Percentiles rank a stretch among this genome's conserved stretches.
Conservation (phyloP, 768 basidiomycete genomes). For the Galerina marginata region DNA sequence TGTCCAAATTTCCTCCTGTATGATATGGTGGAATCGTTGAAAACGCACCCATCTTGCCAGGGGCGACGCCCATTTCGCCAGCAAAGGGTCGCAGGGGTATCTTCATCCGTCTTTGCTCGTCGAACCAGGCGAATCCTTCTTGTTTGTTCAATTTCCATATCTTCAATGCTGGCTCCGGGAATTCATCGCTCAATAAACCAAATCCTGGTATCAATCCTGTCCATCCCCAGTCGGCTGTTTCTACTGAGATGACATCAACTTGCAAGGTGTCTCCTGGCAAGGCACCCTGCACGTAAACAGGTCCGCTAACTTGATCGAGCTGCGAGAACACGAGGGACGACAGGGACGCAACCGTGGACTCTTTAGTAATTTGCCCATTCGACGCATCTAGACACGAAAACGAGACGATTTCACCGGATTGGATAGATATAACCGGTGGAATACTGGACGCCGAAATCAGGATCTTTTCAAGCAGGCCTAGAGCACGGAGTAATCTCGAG, state of each 20-base stretch:
- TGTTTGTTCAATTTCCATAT: constrained; percentile 54
- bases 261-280: constrained; percentile 62
- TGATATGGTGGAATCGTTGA: constrained; percentile 68
- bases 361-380: constrained; percentile 58
- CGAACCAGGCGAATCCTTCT: constrained; percentile 54
- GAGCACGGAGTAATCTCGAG: neutral
- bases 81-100: constrained; percentile 63
- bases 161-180: constrained; percentile 53
- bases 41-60: constrained; percentile 51
- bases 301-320: constrained; percentile 66
- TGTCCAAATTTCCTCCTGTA: constrained; percentile 69
- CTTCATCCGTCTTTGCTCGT: constrained; percentile 50
- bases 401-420: constrained; percentile 58
- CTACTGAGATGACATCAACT: constrained; percentile 59
- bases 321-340: constrained; percentile 48
- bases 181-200: constrained; percentile 62
- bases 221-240: constrained; percentile 67
- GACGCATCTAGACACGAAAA: constrained; percentile 71
- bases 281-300: constrained; percentile 58
- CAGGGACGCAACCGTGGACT: constrained; percentile 43
- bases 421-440: constrained; percentile 50
- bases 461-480: neutral
- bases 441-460: constrained; percentile 42
- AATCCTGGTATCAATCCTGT: constrained; percentile 64
- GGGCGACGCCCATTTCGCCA: constrained; percentile 69